Evolutionary conservation across 176 grass and related monocot genomes (phyloP).

Genomic region (Secale cereale): DNA sequence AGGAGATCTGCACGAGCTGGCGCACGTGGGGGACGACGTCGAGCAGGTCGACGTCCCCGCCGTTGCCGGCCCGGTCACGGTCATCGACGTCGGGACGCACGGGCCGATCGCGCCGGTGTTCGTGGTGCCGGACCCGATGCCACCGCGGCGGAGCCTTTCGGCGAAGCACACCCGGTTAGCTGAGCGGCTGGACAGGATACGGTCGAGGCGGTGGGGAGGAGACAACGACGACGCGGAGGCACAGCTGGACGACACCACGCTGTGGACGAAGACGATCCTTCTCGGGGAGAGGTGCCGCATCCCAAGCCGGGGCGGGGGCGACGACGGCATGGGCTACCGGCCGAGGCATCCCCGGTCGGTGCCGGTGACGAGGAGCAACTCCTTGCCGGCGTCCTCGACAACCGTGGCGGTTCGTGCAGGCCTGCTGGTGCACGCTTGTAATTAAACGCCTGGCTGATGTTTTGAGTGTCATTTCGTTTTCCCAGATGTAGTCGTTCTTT

Average conservation of each 20-base stretch:
- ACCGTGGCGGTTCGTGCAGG: not conserved
- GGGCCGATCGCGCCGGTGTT: slow-evolving; percentile 37
- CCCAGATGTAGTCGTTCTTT: not conserved
- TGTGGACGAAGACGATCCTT: slow-evolving; percentile 60
- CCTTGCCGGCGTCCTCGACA: slow-evolving; percentile 31
- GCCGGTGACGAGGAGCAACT: slow-evolving; percentile 50
- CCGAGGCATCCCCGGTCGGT: slow-evolving; percentile 48
- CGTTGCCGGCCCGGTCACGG: not conserved
- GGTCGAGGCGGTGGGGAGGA: slow-evolving; percentile 21
- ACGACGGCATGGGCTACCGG: slow-evolving; percentile 31
- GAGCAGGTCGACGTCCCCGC: not conserved
- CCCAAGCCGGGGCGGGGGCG: not conserved
- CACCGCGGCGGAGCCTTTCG: slow-evolving; percentile 37
- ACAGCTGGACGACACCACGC: not conserved
- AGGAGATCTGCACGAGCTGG: not conserved
- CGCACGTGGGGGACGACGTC: not conserved
- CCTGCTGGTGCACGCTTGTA: not conserved
- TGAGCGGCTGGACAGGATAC: slow-evolving; percentile 25
- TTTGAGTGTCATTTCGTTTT: not conserved
- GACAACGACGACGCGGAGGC: not conserved
- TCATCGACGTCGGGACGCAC: slow-evolving; percentile 45
- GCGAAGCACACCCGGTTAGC: slow-evolving; percentile 31
- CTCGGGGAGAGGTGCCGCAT: slow-evolving; percentile 49
- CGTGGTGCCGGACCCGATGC: not conserved
- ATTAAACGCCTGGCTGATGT: not conserved